Percentiles rank a stretch among this genome's conserved stretches.
These are phyloP conservation scores for Phytopythium vexans DNA, from an alignment of 352 stramenopile species.

Conservation along the genomic window DNA sequence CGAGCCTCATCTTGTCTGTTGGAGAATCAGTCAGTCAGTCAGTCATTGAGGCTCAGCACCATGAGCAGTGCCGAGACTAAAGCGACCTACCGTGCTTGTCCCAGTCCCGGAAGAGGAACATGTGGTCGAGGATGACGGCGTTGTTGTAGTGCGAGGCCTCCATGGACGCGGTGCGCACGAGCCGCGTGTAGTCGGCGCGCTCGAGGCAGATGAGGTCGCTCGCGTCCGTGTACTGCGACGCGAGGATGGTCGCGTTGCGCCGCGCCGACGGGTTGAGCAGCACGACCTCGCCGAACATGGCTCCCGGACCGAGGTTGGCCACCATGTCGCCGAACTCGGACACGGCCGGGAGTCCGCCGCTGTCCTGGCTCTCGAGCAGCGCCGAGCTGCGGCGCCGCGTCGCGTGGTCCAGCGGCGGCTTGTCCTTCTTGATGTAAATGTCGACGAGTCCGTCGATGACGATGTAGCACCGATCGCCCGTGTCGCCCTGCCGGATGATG, in stretches of 20 bases:
- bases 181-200: slow-evolving; percentile 64
- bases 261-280: slow-evolving; percentile 60
- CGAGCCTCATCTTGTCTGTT: slow-evolving; percentile 72
- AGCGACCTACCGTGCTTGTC: slow-evolving; percentile 48
- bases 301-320: slow-evolving; percentile 56
- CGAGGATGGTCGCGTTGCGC: slow-evolving; percentile 68
- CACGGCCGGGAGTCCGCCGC: neutral
- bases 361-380: slow-evolving; percentile 3
- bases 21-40: neutral
- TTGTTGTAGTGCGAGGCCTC: slow-evolving; percentile 79
- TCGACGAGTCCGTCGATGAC: slow-evolving; percentile 73
- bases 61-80: neutral
- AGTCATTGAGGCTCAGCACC: neutral
- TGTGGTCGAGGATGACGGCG: slow-evolving; percentile 70
- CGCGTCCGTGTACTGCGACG: slow-evolving; percentile 57
- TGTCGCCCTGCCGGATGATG: slow-evolving; percentile 71
- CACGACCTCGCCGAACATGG: slow-evolving; percentile 78
- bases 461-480: slow-evolving; percentile 74
- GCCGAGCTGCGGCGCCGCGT: slow-evolving; percentile 15
- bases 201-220: slow-evolving; percentile 72
- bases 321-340: slow-evolving; percentile 57
- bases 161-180: slow-evolving; percentile 74
- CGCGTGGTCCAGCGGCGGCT: slow-evolving; percentile 9
- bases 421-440: slow-evolving; percentile 67
- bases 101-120: slow-evolving; percentile 70